These are phyloP conservation scores for Suhomyces kunorum DNA, from an alignment of 1,139 yeast genomes.

Conservation along the genomic window DNA sequence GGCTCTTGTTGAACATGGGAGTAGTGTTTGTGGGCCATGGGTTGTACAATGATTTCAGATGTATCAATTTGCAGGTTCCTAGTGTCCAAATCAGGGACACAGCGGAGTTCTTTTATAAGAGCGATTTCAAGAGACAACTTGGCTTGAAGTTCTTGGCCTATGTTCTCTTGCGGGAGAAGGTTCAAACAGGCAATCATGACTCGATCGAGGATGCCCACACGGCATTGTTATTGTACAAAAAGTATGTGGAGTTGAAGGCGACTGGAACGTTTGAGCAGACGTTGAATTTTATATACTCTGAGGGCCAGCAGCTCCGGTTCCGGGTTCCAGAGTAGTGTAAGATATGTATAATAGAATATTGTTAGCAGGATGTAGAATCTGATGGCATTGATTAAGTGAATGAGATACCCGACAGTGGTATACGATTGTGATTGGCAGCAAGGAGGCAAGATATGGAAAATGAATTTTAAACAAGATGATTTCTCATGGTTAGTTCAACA, in stretches of 20 bases:
- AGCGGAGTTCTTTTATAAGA: constrained; percentile 70
- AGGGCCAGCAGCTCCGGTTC: constrained; percentile 59
- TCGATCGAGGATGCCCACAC: constrained; percentile 94
- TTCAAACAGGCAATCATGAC: constrained; percentile 93
- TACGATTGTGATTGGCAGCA: too few species aligned
- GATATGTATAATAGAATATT: constrained; percentile 10
- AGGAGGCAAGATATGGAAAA: too few species aligned
- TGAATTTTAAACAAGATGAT: too few species aligned
- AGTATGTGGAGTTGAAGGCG: constrained; percentile 61
- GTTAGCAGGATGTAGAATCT: background rate
- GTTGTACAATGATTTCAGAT: constrained; percentile 83
- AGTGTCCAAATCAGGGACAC: constrained; percentile 85
- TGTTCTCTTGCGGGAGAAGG: constrained; percentile 68
- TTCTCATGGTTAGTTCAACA: too few species aligned
- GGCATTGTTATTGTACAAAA: constrained; percentile 76
- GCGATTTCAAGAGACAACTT: constrained; percentile 70
- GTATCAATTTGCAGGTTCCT: constrained; percentile 90
- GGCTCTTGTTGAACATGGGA: constrained; percentile 86
- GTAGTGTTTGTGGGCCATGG: constrained; percentile 97
- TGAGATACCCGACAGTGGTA: background rate
- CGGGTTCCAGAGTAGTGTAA: constrained; percentile 36
- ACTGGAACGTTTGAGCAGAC: constrained; percentile 61
- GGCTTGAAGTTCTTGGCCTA: constrained; percentile 90
- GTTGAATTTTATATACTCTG: constrained; percentile 68
- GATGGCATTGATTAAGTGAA: background rate